Evolutionary conservation across 2,329 filamentous ascomycete genomes (phyloP).

Genomic region (Xylaria sp.): DNA sequence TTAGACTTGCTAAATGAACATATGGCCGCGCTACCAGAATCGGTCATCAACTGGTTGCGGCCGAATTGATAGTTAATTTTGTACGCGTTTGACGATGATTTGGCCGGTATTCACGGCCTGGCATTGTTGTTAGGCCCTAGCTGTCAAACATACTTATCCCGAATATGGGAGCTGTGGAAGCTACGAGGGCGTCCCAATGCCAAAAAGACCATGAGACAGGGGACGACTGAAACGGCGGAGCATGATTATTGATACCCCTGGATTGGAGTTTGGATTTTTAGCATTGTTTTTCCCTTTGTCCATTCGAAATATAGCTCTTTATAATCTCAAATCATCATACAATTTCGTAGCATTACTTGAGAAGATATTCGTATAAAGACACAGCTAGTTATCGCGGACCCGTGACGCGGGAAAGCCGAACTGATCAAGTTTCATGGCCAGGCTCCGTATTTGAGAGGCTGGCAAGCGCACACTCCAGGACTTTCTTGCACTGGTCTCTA

Average conservation of each 20-base stretch:
- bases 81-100: background rate
- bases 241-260: conserved; percentile 47
- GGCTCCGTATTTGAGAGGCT: conserved; percentile 38
- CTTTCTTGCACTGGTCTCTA: conserved; percentile 59
- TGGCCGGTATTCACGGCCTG: conserved; percentile 9
- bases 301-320: background rate
- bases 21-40: conserved; percentile 47
- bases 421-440: conserved; percentile 18
- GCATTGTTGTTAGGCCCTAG: conserved; percentile 18
- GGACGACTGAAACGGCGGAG: conserved; percentile 35
- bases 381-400: background rate
- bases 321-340: conserved; percentile 7
- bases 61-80: conserved; percentile 13
- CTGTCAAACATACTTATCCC: background rate
- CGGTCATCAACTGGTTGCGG: conserved; percentile 38
- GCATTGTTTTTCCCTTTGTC: background rate
- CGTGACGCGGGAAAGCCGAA: background rate
- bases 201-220: background rate
- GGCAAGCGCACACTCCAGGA: conserved; percentile 58
- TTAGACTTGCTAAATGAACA: conserved; percentile 50
- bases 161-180: background rate
- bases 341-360: conserved; percentile 13
- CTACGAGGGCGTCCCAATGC: conserved; percentile 14
- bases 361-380: background rate
- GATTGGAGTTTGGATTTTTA: conserved; percentile 40